Evolutionary conservation across 2,329 filamentous ascomycete genomes (phyloP), one percentile per base, ranked within the genome.

Genomic region (Fusarium luffae): DNA sequence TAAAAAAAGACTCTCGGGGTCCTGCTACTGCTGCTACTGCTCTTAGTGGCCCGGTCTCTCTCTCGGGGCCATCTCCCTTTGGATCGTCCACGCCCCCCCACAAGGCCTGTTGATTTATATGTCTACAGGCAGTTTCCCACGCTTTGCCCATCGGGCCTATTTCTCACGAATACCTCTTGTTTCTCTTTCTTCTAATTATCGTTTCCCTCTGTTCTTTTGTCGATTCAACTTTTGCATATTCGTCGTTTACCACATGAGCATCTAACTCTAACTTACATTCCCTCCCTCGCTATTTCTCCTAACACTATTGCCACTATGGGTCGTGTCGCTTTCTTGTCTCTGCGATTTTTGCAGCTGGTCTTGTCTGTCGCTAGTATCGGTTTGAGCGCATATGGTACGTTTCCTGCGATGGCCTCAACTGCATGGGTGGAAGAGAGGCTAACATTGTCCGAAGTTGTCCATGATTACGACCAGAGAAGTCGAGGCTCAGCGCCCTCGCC

Each of bases 401-500:
- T 52, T 66, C 28, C 3, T 11, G 23, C 6, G 11, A 44, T 32
- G 21, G 32, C 5, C 14, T 52, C 7, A 23, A 12, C 16, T 51
- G 23, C 5, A 52, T 28, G 23, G 13, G 25, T 28, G 8, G 27
- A 30, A 23, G 30, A 4, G 23, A 54, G 27, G 43, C 68, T 71
- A 48, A 71, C 57, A 52, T 27, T 25, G 4, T 44, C 41, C 58
- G 1, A 52, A 90, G 88, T 90, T 59, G 81, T 85, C 69, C 82
- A 89, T 77, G 90, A 86, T 85, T 89, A 88, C 77, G 82, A 85
- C 25, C 48, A 66, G 75, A 80, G 78, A 73, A 90, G 86, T 73
- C 80, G 84, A 68, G 83, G 83, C 5, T 71, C 82, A 19, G 83
- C 87, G n/a, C 88, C 88, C 0, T 79, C 82, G 5, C 83, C 88